Percentiles rank a stretch among this genome's conserved stretches.
These are phyloP conservation scores for Butyriboletus loyo DNA, from an alignment of 768 basidiomycete species.

Conservation along the genomic window DNA sequence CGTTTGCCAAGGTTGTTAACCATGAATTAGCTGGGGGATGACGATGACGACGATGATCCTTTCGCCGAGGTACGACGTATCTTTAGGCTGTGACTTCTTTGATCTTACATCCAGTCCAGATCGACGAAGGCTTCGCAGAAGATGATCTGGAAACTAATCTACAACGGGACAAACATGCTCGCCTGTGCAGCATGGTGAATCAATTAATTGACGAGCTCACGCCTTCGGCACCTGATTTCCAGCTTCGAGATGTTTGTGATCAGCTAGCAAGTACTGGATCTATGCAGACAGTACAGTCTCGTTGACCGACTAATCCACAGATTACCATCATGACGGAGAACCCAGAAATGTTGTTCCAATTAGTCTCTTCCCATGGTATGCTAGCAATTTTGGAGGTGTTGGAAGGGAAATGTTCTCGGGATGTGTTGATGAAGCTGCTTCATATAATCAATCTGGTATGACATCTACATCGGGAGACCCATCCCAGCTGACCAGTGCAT, in stretches of 20 bases:
- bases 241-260: conserved; percentile 80
- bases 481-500: background rate
- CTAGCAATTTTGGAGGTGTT: conserved; percentile 91
- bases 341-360: conserved; percentile 82
- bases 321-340: conserved; percentile 70
- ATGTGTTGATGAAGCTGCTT: conserved; percentile 80
- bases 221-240: conserved; percentile 77
- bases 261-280: conserved; percentile 60
- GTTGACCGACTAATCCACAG: conserved; percentile 38
- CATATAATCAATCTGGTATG: conserved; percentile 85
- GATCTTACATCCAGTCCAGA: conserved; percentile 41
- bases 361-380: conserved; percentile 93
- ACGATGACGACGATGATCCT: conserved; percentile 90
- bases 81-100: background rate
- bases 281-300: background rate
- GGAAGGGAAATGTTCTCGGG: conserved; percentile 81
- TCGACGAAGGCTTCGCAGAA: conserved; percentile 90
- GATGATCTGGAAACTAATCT: conserved; percentile 91
- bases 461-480: background rate
- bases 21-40: conserved; percentile 63
- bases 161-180: conserved; percentile 89
- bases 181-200: conserved; percentile 76
- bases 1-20: background rate
- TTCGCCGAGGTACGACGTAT: conserved; percentile 74
- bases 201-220: conserved; percentile 85